Conservation (phyloP, 1,284 basidiomycete genomes). For the Apiotrichum gracile region DNA sequence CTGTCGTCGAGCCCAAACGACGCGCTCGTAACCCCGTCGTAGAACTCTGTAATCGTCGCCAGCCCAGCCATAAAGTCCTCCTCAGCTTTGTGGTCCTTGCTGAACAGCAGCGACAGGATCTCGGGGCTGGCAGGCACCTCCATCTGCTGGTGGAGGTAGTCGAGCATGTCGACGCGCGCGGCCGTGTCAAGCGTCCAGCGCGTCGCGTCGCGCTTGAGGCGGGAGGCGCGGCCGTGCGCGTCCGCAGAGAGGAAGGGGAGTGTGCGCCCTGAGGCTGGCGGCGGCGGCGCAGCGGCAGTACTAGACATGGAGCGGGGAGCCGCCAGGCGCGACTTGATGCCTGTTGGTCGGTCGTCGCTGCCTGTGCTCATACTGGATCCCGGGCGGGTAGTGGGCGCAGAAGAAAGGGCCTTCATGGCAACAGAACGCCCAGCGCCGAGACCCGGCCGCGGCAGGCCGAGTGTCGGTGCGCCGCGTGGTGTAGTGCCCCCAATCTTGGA, state of each 20-base stretch:
- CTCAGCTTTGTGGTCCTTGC: slow-evolving; percentile 91
- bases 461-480: background rate
- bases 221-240: slow-evolving; percentile 63
- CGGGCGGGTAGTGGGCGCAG: slow-evolving; percentile 29
- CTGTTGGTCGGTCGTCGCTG: slow-evolving; percentile 25
- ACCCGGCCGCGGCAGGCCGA: background rate
- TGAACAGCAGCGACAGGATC: slow-evolving; percentile 76
- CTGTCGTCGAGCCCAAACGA: slow-evolving; percentile 54
- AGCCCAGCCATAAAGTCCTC: slow-evolving; percentile 84
- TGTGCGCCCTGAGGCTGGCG: slow-evolving; percentile 18
- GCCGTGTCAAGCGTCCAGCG: slow-evolving; percentile 69
- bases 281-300: slow-evolving; percentile 17
- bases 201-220: slow-evolving; percentile 71
- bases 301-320: slow-evolving; percentile 7
- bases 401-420: slow-evolving; percentile 41
- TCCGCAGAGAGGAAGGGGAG: slow-evolving; percentile 64
- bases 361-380: slow-evolving; percentile 14
- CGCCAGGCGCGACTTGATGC: slow-evolving; percentile 21
- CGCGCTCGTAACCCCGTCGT: slow-evolving; percentile 59
- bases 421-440: slow-evolving; percentile 30
- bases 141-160: slow-evolving; percentile 85
- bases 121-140: slow-evolving; percentile 74
- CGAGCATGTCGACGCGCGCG: slow-evolving; percentile 73
- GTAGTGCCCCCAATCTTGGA: slow-evolving; percentile 12
- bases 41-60: slow-evolving; percentile 67